Evolutionary conservation across 345 rosid species (phyloP).

Genomic region (Clausena lansium): DNA sequence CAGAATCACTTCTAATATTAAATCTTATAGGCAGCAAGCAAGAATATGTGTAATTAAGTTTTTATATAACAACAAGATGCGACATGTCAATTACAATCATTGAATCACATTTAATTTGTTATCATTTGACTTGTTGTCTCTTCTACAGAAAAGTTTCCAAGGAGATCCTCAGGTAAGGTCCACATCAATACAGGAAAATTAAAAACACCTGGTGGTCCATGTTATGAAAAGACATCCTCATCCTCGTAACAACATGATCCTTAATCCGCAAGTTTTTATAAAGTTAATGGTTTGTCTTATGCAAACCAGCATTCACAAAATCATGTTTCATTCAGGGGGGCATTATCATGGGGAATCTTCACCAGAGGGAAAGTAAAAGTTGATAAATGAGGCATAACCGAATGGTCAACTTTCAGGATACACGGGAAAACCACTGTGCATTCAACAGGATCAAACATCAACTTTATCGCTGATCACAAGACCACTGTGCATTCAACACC

Average conservation of each 20-base stretch:
- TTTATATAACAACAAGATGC: too few relatives aligned
- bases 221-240: not conserved
- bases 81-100: not conserved
- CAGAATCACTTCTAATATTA: not conserved
- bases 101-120: not conserved
- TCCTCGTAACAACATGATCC: not conserved
- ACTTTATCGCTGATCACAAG: not conserved
- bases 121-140: not conserved
- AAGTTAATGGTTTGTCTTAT: not conserved
- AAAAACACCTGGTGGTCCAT: slow-evolving; percentile 3
- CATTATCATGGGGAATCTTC: not conserved
- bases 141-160: not conserved
- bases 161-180: not conserved
- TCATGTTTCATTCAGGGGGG: not conserved
- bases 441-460: not conserved
- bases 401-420: not conserved
- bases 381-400: not conserved
- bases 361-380: not conserved
- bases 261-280: not conserved
- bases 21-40: not conserved
- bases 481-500: not conserved
- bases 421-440: not conserved
- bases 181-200: not conserved
- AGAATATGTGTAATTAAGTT: not conserved
- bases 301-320: not conserved